phyloP scores from a whole-genome alignment of 1,284 basidiomycete species.

The Malassezia yamatoensis region DNA sequence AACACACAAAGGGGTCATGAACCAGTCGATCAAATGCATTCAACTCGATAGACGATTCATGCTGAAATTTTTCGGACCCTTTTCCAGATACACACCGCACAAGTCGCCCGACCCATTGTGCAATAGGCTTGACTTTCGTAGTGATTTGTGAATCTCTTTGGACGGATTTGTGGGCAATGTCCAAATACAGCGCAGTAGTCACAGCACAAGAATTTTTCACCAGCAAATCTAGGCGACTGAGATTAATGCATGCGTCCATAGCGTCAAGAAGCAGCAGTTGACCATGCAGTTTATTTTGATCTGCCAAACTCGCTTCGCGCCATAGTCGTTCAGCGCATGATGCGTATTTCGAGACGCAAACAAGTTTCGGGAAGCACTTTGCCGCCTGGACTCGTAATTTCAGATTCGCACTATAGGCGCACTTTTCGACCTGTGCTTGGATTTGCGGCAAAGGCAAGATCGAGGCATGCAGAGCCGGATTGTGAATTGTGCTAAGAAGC shows the following conservation, averaged over 20 bases:
- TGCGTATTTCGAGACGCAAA: constrained; percentile 11
- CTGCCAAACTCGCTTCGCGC: constrained; percentile 9
- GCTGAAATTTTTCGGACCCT: too few relatives aligned
- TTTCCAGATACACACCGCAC: too few relatives aligned
- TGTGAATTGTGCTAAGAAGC: constrained; percentile 22
- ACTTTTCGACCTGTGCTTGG: constrained; percentile 18
- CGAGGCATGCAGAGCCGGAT: background rate
- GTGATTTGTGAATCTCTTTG: too few relatives aligned
- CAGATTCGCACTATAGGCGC: constrained; percentile 26
- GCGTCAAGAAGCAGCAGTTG: constrained; percentile 18
- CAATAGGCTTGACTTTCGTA: too few relatives aligned
- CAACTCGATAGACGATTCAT: too few relatives aligned
- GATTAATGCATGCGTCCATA: constrained; percentile 3
- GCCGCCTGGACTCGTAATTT: constrained; percentile 31
- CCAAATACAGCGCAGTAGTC: constrained; percentile 27
- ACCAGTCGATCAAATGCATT: too few relatives aligned
- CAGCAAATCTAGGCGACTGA: constrained; percentile 18
- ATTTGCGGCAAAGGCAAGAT: background rate
- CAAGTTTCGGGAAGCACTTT: constrained; percentile 22
- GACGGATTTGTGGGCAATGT: constrained; percentile 10
- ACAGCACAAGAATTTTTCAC: constrained; percentile 23
- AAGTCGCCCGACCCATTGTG: too few relatives aligned
- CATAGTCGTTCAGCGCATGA: constrained; percentile 6
- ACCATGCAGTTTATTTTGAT: constrained; percentile 34
- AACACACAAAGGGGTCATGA: too few relatives aligned